phyloP scores from a whole-genome alignment of 768 basidiomycete species.

The Tulasnella sp. region DNA sequence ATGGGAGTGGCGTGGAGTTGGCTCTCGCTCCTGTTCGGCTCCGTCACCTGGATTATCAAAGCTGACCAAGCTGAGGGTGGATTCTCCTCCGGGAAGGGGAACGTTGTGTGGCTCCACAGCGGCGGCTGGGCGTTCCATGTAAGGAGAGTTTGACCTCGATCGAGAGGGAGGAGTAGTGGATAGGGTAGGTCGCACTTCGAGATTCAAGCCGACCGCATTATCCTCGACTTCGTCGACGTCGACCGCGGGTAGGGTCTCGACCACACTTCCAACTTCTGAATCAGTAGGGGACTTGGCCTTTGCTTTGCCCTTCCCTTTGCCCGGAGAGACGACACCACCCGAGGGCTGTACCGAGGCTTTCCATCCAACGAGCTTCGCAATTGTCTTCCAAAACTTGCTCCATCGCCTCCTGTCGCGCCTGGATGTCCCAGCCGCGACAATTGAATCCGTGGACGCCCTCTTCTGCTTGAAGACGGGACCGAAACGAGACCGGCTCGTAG shows the following conservation, averaged over 20 bases:
- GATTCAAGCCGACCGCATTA: not conserved
- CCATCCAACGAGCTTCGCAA: not conserved
- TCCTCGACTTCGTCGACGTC: not conserved
- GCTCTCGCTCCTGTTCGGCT: not conserved
- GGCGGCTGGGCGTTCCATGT: not conserved
- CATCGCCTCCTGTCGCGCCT: conserved; percentile 6
- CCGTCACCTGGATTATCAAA: not conserved
- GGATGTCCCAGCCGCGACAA: not conserved
- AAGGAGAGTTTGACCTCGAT: not conserved
- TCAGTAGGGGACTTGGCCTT: not conserved
- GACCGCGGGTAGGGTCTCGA: not conserved
- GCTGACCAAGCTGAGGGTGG: not conserved
- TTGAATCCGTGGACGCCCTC: not conserved
- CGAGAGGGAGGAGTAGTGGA: not conserved
- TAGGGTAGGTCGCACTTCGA: not conserved
- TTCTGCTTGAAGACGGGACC: not conserved
- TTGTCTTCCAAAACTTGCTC: not conserved
- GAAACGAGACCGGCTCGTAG: conserved; percentile 6
- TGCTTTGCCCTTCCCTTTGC: not conserved
- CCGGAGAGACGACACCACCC: not conserved
- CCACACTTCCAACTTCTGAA: not conserved
- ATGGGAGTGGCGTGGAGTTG: not conserved
- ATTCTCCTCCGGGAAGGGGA: not conserved
- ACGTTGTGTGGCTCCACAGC: not conserved
- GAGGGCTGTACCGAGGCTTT: not conserved